Percentiles rank a stretch among this genome's conserved stretches.
Conservation (phyloP, 768 basidiomycete species). For the Pholiota conissans region DNA sequence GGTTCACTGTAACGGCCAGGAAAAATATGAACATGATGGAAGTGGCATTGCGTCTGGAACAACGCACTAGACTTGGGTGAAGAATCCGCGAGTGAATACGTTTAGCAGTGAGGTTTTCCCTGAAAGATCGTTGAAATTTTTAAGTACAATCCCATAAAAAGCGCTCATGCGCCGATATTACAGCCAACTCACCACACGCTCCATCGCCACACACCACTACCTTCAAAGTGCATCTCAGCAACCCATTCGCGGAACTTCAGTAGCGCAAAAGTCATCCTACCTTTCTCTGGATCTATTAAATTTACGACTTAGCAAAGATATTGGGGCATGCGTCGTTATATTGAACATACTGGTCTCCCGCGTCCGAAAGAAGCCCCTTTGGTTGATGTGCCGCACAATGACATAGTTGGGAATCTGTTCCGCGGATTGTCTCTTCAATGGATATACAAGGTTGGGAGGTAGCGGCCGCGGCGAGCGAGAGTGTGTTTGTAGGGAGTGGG, state of each 20-base stretch:
- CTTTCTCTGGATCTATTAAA: constrained; percentile 46
- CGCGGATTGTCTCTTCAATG: not conserved
- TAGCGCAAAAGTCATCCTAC: constrained; percentile 22
- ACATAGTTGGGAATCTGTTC: constrained; percentile 29
- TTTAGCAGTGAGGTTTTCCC: constrained; percentile 86
- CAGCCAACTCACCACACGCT: constrained; percentile 73
- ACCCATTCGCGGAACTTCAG: not conserved
- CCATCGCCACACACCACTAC: constrained; percentile 96
- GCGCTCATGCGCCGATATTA: constrained; percentile 10
- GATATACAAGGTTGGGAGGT: too few species aligned
- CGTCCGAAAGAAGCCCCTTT: constrained; percentile 57
- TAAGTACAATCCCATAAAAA: constrained; percentile 11
- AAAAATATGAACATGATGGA: not conserved
- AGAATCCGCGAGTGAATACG: constrained; percentile 89
- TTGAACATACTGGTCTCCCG: constrained; percentile 45
- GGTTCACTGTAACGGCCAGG: constrained; percentile 61
- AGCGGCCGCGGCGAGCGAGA: too few species aligned
- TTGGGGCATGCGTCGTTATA: not conserved
- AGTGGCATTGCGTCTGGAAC: not conserved
- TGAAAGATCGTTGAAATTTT: constrained; percentile 26
- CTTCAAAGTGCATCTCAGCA: constrained; percentile 24
- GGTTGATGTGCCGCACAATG: constrained; percentile 56
- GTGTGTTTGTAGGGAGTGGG: constrained; percentile 4
- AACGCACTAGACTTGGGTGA: constrained; percentile 86
- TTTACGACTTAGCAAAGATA: constrained; percentile 5